Evolutionary conservation across 495 filamentous ascomycete genomes (phyloP), one percentile per base, ranked within the genome.

Genomic region (Penicillium manginii): DNA sequence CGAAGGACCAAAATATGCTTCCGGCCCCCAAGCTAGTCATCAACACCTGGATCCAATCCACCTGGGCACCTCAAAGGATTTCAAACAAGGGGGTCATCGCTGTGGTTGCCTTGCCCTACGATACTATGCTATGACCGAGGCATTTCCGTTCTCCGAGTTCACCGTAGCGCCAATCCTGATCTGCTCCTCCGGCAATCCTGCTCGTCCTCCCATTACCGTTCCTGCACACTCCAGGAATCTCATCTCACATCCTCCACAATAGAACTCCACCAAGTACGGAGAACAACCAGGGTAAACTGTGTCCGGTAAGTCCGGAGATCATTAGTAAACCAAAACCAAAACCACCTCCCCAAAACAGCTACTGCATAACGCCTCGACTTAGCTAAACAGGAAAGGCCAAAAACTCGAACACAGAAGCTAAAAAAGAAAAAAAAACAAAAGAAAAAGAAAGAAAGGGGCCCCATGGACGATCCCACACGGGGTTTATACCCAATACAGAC

Each of bases 391-490:
- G 57, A 51, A 59, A 45, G n/a, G 40, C 14, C 40, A 43, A 9
- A 17, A 50, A 54, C 50, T 26, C 48, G 15, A 45, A 45, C n/a
- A n/a, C n/a, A n/a, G 15, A 45, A 45, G 40, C 40, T 14, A 19
- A 46, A 22, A 46, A 50, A 32, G 22, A 2, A 50, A 33, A 35
- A 3, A 11, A 21, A 50, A 50, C n/a, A n/a, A 50, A 23, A 21
- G n/a, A 50, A 35, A 50, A 50, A 35, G 7, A 50, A 50, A 26
- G n/a, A 19, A 12, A 49, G 42, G 39, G 45, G 26, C 26, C 55
- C 58, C 46, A 55, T 55, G 47, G 60, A 32, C 40, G 59, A 62
- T 62, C 60, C 2, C 40, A 45, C 59, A 55, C 63, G 63, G 63
- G 60, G 57, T 52, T 66, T 63, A 63, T 66, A 66, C 63, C 54